Percentiles rank a stretch among this genome's conserved stretches.
These are phyloP conservation scores for Phaeodactylum tricornutum DNA, from an alignment of 108 stramenopile species.

Conservation along the genomic window DNA sequence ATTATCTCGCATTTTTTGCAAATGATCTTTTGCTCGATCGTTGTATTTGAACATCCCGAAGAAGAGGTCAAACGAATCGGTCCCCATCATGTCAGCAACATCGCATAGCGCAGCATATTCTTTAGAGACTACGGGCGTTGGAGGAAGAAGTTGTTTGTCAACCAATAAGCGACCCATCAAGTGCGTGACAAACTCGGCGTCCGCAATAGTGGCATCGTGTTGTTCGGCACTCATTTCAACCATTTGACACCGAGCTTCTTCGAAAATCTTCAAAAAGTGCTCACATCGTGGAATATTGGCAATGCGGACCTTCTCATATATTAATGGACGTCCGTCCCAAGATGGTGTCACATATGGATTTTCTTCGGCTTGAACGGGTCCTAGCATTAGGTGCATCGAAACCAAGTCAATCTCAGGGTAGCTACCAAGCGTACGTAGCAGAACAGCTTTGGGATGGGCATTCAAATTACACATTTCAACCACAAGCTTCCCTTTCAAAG, in stretches of 20 bases:
- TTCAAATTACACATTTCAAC: constrained; percentile 74
- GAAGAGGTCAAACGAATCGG: constrained; percentile 90
- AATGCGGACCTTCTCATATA: constrained; percentile 81
- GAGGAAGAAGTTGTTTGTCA: constrained; percentile 67
- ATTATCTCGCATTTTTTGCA: constrained; percentile 78
- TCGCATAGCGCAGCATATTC: constrained; percentile 86
- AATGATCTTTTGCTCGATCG: constrained; percentile 54
- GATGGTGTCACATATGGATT: constrained; percentile 10
- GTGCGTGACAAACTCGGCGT: constrained; percentile 94
- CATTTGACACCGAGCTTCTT: constrained; percentile 83
- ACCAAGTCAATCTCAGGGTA: constrained; percentile 77
- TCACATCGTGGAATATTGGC: constrained; percentile 64
- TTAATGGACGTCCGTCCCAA: constrained; percentile 88
- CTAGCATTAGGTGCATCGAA: constrained; percentile 92
- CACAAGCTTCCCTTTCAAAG: constrained; percentile 58
- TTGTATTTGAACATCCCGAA: constrained; percentile 96
- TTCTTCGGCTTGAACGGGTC: constrained; percentile 22
- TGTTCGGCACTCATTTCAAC: constrained; percentile 85
- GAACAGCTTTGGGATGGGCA: constrained; percentile 47
- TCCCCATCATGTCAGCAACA: constrained; percentile 82
- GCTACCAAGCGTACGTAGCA: constrained; percentile 53
- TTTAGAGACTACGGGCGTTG: constrained; percentile 83
- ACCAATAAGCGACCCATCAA: constrained; percentile 85
- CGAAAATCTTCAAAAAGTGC: constrained; percentile 80
- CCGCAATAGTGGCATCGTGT: constrained; percentile 84